Evolutionary conservation across 495 filamentous ascomycete species (phyloP).

Genomic region (Talaromyces trachyspermus): DNA sequence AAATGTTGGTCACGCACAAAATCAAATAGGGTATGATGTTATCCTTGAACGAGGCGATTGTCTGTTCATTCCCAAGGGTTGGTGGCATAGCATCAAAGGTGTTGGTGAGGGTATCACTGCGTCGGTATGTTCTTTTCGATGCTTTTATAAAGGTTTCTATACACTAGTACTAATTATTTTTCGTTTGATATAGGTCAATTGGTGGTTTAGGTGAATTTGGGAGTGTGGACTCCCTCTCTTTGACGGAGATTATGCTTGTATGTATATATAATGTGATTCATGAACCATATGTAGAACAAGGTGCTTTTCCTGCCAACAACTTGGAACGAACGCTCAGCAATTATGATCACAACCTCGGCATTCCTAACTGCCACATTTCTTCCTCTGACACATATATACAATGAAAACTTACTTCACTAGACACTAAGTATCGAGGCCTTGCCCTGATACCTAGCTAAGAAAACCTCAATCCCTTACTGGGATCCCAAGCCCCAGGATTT

Average conservation of each 20-base stretch:
- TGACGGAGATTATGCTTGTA: no score
- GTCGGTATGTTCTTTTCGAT: conserved; percentile 46
- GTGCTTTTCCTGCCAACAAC: no score
- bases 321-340: no score
- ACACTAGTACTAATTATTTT: conserved; percentile 16
- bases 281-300: no score
- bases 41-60: conserved; percentile 59
- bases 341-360: no score
- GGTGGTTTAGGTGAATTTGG: conserved; percentile 78
- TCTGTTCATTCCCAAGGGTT: conserved; percentile 82
- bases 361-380: no score
- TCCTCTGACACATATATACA: no score
- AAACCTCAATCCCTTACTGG: conserved; percentile 55
- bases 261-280: background rate
- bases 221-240: no score
- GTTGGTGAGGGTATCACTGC: conserved; percentile 54
- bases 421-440: no score
- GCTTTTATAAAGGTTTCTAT: conserved; percentile 5
- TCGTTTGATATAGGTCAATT: conserved; percentile 60
- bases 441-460: no score
- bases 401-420: no score
- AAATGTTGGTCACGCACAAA: conserved; percentile 14
- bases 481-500: conserved; percentile 46
- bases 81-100: conserved; percentile 94
- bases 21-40: conserved; percentile 45